A percentile compares a stretch with the other conserved stretches of the same genome.
Conservation (phyloP, 108 stramenopile genomes). For the Nitzschia putrida region DNA sequence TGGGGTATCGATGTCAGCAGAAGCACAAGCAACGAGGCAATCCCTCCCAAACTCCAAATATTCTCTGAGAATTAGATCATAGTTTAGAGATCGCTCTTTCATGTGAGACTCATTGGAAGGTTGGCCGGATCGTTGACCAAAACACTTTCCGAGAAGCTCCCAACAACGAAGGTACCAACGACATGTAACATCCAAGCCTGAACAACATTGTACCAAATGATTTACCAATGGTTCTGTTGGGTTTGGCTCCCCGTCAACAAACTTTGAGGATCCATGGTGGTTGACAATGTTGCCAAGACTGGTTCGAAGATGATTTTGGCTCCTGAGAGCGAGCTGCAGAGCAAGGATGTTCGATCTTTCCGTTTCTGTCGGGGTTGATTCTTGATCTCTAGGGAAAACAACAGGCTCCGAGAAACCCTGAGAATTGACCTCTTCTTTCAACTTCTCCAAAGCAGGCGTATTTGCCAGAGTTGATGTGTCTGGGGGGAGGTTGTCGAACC, state of each 20-base stretch:
- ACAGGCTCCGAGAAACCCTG: slow-evolving; percentile 4
- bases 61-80: slow-evolving; percentile 10
- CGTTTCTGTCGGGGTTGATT: neutral
- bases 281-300: slow-evolving; percentile 55
- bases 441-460: slow-evolving; percentile 21
- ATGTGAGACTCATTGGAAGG: slow-evolving; percentile 3
- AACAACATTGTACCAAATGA: slow-evolving; percentile 40
- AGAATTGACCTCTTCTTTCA: slow-evolving; percentile 12
- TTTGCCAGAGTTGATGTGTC: slow-evolving; percentile 61
- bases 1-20: slow-evolving; percentile 27
- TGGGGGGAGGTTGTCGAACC: slow-evolving; percentile 40
- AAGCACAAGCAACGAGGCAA: slow-evolving; percentile 16
- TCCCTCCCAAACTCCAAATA: slow-evolving; percentile 36
- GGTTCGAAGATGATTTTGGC: slow-evolving; percentile 61
- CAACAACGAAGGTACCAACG: slow-evolving; percentile 46
- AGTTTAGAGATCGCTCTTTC: neutral
- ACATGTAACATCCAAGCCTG: slow-evolving; percentile 30
- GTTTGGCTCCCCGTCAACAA: slow-evolving; percentile 38
- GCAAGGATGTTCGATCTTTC: slow-evolving; percentile 28
- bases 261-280: slow-evolving; percentile 21
- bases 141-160: slow-evolving; percentile 25
- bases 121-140: slow-evolving; percentile 16
- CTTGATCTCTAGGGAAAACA: slow-evolving; percentile 6
- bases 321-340: slow-evolving; percentile 26
- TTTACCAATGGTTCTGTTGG: slow-evolving; percentile 53